A percentile compares a stretch with the other conserved stretches of the same genome.
phyloP scores from a whole-genome alignment of 1,139 yeast species.

The Groenewaldozyma auringiensis region DNA sequence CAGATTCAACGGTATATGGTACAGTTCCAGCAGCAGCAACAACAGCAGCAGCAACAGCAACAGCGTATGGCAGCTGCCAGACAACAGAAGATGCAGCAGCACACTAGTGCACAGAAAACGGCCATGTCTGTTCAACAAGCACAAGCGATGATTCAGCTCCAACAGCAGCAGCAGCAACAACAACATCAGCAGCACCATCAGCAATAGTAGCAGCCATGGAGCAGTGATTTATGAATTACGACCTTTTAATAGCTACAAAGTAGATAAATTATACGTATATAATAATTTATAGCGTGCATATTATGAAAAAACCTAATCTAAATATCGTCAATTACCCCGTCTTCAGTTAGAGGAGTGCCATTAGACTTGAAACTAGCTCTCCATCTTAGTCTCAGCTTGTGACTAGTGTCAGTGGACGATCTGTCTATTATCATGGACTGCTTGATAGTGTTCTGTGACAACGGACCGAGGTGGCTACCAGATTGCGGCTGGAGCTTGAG shows the following conservation, averaged over 20 bases:
- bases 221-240: conserved; percentile 6
- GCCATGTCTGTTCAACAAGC: conserved; percentile 14
- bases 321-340: conserved; percentile 23
- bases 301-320: background rate
- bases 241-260: background rate
- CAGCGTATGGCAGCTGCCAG: conserved; percentile 16
- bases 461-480: conserved; percentile 46
- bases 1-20: conserved; percentile 45
- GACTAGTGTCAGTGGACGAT: conserved; percentile 26
- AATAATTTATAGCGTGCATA: conserved; percentile 3
- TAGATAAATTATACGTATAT: conserved; percentile 5
- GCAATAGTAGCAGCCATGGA: conserved; percentile 14
- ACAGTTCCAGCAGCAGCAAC: conserved; percentile 28
- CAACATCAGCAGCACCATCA: conserved; percentile 23
- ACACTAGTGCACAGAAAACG: conserved; percentile 2
- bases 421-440: conserved; percentile 55
- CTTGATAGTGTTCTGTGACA: conserved; percentile 45
- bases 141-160: conserved; percentile 21
- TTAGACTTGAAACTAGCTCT: conserved; percentile 52
- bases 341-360: conserved; percentile 15
- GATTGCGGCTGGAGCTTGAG: conserved; percentile 66
- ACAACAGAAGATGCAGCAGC: conserved; percentile 18
- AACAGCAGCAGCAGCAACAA: conserved; percentile 22
- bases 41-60: conserved; percentile 27
- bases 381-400: conserved; percentile 65